Conservation (phyloP, 345 rosid species). For the Euphorbia tirucalli region DNA sequence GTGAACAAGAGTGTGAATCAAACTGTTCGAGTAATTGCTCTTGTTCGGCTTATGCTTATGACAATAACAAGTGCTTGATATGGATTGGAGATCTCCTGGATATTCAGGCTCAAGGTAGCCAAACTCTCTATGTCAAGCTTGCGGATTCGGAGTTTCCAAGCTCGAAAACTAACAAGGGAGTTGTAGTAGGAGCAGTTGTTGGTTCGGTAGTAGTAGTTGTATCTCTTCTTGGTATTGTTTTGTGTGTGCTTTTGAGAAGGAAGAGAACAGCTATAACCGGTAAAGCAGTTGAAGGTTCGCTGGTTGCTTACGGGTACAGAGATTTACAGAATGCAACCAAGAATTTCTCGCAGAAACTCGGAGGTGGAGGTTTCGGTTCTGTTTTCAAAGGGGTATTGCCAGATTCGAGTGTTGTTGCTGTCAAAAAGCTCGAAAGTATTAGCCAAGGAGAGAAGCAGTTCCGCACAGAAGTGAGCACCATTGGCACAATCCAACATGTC, state of each 20-base stretch:
- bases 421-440: conserved; percentile 74
- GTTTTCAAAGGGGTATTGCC: conserved; percentile 73
- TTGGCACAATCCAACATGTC: conserved; percentile 76
- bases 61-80: conserved; percentile 35
- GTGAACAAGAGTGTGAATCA: conserved; percentile 37
- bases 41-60: conserved; percentile 64
- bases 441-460: conserved; percentile 92
- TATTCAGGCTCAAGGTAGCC: conserved; percentile 32
- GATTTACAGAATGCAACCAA: conserved; percentile 65
- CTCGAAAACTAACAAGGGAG: conserved; percentile 31
- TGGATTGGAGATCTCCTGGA: conserved; percentile 57
- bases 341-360: conserved; percentile 72
- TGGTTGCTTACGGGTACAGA: conserved; percentile 60
- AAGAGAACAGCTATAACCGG: conserved; percentile 27
- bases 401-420: conserved; percentile 64
- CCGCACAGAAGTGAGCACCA: conserved; percentile 66
- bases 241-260: conserved; percentile 31
- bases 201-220: conserved; percentile 33
- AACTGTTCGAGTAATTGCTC: conserved; percentile 53
- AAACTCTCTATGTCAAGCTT: conserved; percentile 45
- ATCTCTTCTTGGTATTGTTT: conserved; percentile 29
- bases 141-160: conserved; percentile 63
- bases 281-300: conserved; percentile 53
- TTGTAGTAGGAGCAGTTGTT: conserved; percentile 37
- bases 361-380: conserved; percentile 89